Evolutionary conservation across 148 eudicot species (phyloP), one percentile per base, ranked within the genome.

Genomic region (Cornus suecica): DNA sequence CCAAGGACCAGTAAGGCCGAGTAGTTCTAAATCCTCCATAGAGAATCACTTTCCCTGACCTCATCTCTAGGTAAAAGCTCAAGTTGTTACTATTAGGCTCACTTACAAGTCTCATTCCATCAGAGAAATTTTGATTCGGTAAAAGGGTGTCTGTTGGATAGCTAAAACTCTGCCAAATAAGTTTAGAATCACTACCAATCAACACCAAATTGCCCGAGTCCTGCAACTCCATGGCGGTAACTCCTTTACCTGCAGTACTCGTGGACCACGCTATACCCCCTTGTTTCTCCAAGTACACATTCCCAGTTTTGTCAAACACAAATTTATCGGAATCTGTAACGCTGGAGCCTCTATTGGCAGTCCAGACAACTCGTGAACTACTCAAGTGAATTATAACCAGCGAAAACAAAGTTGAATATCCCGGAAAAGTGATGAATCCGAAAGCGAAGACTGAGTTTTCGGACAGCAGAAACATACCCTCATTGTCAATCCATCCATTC

Each of bases 81-180:
- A 32, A 67, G 70, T 32, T 32, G 7, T 67, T 34, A 3, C 4
- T 20, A 67, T 67, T 67, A 14, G 70, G 24, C 25, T 67, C 48
- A 34, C 70, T 67, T 20, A 67, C 70, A 31, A 67, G 68, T 28
- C 68, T 27, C 68, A 65, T 65, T 65, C 68, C 68, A 32, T 16
- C 24, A 22, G 8, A 66, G 69, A 66, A 20, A 29, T 30, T 1
- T 18, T 66, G 42, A 32, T 66, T 66, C n/a, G 42, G 22, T 41
- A 66, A 31, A 66, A 66, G 42, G 69, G 69, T 66, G 45, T 66
- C 42, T 18, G 42, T 66, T 23, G 69, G 69, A 66, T 66, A 30
- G 69, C 69, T 66, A 66, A 66, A 66, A 66, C 69, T 30, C 69
- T 66, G 69, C 42, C 69, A 31, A 66, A 66, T 24, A 31, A 25